Base-by-base conservation (phyloP, 73 alveolate genomes). In the Breviolum minutum region DNA sequence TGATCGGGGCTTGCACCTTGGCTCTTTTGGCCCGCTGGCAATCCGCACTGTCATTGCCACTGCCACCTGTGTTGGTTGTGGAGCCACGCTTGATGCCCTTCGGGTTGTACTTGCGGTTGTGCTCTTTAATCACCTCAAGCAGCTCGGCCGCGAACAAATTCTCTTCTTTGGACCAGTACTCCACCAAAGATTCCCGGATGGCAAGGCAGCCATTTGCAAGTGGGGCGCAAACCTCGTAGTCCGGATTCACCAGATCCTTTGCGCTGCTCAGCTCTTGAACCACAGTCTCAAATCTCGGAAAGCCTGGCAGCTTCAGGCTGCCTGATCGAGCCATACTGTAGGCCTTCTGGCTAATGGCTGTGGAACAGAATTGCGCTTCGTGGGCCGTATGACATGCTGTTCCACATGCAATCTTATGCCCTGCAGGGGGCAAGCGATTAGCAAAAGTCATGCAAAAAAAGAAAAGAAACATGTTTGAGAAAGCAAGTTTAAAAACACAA, bases 21-120 rank as follows among this genome's bases (percentile, higher is more conserved):
- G 12, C 61, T 73, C 24, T 54, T 54, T 82, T 82, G 74, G 73
- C 24, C 24, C 74, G 68, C 61, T 26, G 17, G 77, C n/a, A 68
- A 14, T 17, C 74, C 54, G 63, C 61, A 14, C 13, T 12, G 16
- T 11, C 89, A 17, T 11, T 73, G 61, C 24, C 71, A 13, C 17
- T 17, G 74, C 17, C 68, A 30, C 60, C 74, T n/a, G 32, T 54
- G 24, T 7, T 60, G 17, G 9, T 0, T 3, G 68, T 5, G 13
- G 70, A 70, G 8, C 91, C 91, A 17, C 91, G 71, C 60, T 82
- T 82, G 40, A 82, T n/a, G 20, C 91, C 91, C 6, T 61, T 16
- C 24, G 91, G 91, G 91, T 82, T 82, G 91, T 82, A 82, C 73
- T 82, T 82, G 24, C 24, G 16, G 91, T 82, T 82, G 91, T 82